Conservation (phyloP, 371 early-diverging fungal species). For the Enteropsectra breve region DNA sequence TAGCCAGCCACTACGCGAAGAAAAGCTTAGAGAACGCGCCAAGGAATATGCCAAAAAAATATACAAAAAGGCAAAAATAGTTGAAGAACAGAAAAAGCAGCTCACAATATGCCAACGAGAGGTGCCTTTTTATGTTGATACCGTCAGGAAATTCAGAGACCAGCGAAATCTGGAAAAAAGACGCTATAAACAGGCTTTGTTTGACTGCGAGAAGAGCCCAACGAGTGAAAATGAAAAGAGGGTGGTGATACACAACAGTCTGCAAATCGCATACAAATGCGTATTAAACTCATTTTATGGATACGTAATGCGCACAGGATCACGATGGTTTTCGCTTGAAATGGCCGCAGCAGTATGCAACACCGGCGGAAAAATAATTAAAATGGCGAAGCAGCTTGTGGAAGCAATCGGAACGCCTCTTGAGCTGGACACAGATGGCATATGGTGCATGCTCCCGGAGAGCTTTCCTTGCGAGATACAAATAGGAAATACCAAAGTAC, state of each 20-base stretch:
- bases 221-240: conserved; percentile 68
- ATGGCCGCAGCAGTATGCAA: conserved; percentile 96
- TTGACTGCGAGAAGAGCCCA: conserved; percentile 67
- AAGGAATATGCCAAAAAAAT: conserved; percentile 77
- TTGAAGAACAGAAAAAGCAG: conserved; percentile 49
- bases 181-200: conserved; percentile 76
- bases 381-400: conserved; percentile 77
- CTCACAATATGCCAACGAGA: conserved; percentile 85
- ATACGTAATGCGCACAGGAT: conserved; percentile 96
- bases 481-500: conserved; percentile 64
- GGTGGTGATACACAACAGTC: conserved; percentile 81
- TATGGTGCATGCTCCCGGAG: conserved; percentile 91
- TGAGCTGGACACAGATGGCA: conserved; percentile 97
- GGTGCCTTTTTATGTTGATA: conserved; percentile 94
- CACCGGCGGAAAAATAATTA: conserved; percentile 89
- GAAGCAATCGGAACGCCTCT: conserved; percentile 87
- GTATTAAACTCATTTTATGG: conserved; percentile 93
- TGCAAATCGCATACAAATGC: conserved; percentile 96
- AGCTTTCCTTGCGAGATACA: conserved; percentile 79
- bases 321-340: conserved; percentile 97
- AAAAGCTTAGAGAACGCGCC: conserved; percentile 69
- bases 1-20: conserved; percentile 64
- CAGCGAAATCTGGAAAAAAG: conserved; percentile 93
- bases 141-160: conserved; percentile 89
- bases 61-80: conserved; percentile 71